Base-by-base conservation (phyloP, 306 rosid genomes). In the Canavalia gladiata region DNA sequence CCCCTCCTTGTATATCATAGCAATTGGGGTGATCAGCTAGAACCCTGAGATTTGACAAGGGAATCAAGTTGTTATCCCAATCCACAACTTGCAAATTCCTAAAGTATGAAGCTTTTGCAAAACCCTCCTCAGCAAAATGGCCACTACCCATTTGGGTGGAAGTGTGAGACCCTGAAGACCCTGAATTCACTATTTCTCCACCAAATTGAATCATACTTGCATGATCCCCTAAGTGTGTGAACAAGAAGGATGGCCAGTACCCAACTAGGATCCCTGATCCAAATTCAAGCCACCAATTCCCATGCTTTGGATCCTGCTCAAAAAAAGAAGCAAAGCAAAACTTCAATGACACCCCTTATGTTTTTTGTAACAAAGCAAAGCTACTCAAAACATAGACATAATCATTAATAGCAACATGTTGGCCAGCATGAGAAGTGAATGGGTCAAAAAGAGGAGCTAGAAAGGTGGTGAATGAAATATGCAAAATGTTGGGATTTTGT, bases 141-240 rank as follows among this genome's bases (percentile, higher is more conserved):
- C 97, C 97, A 51, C 94, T 91, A 0, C 97, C 97, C 97, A 93
- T 93, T 80, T 93, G 94, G 39, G 97, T 93, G 2, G 89, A 41
- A 1, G 94, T 91, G 89, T 93, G 97, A 25, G 79, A 63, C 2
- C 97, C 97, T 5, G 77, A 56, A 0, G 87, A 63, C 31, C 78
- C 64, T 7, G 89, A 88, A 45, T 93, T 93, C 78, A 93, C 97
- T 0, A 89, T 73, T 80, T 93, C 97, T 12, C 97, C 97, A 1
- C 97, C 97, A 55, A 91, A 93, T 30, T 93, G 97, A 1, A 90
- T 83, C 97, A 90, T 93, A 65, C 89, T 90, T 47, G 97, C 97
- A 65, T 91, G 93, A 49, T 84, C 77, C 58, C 82, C 83, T 43
- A 93, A 88, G 77, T 91, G 97, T 1, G 87, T 88, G 78, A 93